Conservation (phyloP, 2,329 filamentous ascomycete genomes). For the Hymenoscyphus linearis region DNA sequence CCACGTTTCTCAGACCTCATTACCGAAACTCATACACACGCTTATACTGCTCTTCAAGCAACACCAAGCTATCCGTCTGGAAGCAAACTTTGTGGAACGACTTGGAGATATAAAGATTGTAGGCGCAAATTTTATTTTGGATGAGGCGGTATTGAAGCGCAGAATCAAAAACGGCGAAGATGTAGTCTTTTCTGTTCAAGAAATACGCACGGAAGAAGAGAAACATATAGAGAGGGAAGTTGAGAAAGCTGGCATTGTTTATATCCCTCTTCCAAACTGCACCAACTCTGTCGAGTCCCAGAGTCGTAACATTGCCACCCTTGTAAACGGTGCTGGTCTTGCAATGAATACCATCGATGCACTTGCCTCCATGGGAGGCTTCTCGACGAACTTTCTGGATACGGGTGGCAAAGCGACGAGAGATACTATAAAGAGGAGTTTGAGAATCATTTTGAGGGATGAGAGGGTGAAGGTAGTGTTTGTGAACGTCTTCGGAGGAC, state of each 20-base stretch:
- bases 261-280: slow-evolving; percentile 52
- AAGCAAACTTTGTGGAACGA: slow-evolving; percentile 42
- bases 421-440: slow-evolving; percentile 72
- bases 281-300: slow-evolving; percentile 29
- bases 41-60: slow-evolving; percentile 56
- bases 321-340: slow-evolving; percentile 84
- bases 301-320: slow-evolving; percentile 64
- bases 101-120: slow-evolving; percentile 43
- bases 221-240: slow-evolving; percentile 55
- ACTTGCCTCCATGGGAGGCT: slow-evolving; percentile 60
- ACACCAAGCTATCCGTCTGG: slow-evolving; percentile 61
- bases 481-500: slow-evolving; percentile 65
- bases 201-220: slow-evolving; percentile 36
- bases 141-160: slow-evolving; percentile 59
- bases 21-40: slow-evolving; percentile 45
- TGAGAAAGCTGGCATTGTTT: slow-evolving; percentile 70
- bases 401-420: slow-evolving; percentile 84
- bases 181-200: slow-evolving; percentile 52
- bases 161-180: slow-evolving; percentile 56
- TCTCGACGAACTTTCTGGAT: slow-evolving; percentile 79
- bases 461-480: slow-evolving; percentile 66
- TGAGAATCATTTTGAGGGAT: slow-evolving; percentile 68
- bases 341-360: slow-evolving; percentile 90
- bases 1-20: slow-evolving; percentile 32
- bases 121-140: slow-evolving; percentile 57